Evolutionary conservation across 176 grass and related monocot genomes (phyloP).

Genomic region (Neostapfia colusana): DNA sequence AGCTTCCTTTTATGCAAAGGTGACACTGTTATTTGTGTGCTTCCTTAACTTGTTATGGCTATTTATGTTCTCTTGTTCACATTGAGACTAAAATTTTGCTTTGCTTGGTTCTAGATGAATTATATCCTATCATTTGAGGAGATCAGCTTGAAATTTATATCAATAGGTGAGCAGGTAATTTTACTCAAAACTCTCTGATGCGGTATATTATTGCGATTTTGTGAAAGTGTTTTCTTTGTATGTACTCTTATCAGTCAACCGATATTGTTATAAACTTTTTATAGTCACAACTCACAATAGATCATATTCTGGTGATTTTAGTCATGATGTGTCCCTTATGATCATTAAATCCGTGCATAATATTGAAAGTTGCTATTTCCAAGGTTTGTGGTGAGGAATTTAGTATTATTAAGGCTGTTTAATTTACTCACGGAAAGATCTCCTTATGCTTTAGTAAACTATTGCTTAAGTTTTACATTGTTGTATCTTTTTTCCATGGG

Average conservation of each 20-base stretch:
- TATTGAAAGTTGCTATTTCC: conserved; percentile 10
- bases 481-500: conserved; percentile 2
- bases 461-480: conserved; percentile 7
- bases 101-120: conserved; percentile 70
- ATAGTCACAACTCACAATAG: background rate
- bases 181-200: conserved; percentile 38
- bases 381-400: conserved; percentile 34
- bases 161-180: conserved; percentile 82
- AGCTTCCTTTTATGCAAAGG: conserved; percentile 96
- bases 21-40: conserved; percentile 43
- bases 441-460: conserved; percentile 19
- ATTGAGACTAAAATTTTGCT: conserved; percentile 24
- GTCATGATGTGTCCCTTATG: conserved; percentile 3
- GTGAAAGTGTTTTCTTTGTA: conserved; percentile 17
- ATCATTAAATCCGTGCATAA: conserved; percentile 1
- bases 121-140: conserved; percentile 92
- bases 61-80: conserved; percentile 18
- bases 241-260: conserved; percentile 13
- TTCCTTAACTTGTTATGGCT: background rate
- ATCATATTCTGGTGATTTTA: conserved; percentile 24
- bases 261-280: conserved; percentile 13
- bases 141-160: conserved; percentile 96
- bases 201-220: conserved; percentile 23
- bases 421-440: background rate
- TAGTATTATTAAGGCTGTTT: conserved; percentile 19